phyloP scores from a whole-genome alignment of 108 stramenopile species.

The Conticribra guillardii region DNA sequence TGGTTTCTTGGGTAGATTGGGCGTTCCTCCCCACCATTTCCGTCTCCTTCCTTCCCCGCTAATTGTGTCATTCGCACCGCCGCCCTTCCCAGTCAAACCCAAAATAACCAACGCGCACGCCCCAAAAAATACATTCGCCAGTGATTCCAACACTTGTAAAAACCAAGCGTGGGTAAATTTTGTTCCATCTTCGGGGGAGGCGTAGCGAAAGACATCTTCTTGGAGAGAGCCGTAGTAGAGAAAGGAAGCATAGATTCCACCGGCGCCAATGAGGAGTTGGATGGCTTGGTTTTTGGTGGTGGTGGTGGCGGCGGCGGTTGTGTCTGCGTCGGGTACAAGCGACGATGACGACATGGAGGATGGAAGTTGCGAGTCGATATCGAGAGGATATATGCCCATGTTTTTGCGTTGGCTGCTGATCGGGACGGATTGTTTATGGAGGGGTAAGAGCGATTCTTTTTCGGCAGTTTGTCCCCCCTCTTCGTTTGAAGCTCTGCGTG shows the following conservation, averaged over 20 bases:
- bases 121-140: constrained; percentile 68
- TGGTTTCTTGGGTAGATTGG: constrained; percentile 51
- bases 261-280: constrained; percentile 65
- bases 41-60: too few species aligned
- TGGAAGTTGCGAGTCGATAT: not conserved
- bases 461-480: not conserved
- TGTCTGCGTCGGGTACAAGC: not conserved
- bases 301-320: not conserved
- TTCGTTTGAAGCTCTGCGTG: constrained; percentile 5
- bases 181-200: constrained; percentile 51
- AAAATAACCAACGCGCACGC: constrained; percentile 44
- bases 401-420: not conserved
- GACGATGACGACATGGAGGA: not conserved
- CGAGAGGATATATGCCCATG: not conserved
- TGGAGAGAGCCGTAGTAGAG: constrained; percentile 85
- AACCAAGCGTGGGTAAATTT: constrained; percentile 78
- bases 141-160: constrained; percentile 72
- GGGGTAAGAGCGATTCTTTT: constrained; percentile 3
- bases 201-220: constrained; percentile 85
- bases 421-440: not conserved
- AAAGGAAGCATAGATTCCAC: constrained; percentile 86
- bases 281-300: constrained; percentile 40
- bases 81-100: constrained; percentile 29
- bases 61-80: too few species aligned
- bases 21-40: constrained; percentile 44